Conservation (phyloP, 2,329 filamentous ascomycete genomes). For the Colletotrichum cereale region DNA sequence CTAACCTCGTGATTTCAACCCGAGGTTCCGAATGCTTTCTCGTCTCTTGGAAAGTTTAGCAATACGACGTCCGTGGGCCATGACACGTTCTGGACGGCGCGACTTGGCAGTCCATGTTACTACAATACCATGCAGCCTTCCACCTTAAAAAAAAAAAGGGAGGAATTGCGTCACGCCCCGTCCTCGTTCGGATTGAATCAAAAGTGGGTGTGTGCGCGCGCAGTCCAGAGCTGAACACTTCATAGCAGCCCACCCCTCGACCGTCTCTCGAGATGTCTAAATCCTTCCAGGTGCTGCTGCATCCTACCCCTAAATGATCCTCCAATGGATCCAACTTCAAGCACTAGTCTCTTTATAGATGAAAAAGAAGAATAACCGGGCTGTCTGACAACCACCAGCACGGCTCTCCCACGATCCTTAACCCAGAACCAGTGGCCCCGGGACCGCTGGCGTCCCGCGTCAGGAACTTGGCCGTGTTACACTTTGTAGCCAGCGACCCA, state of each 20-base stretch:
- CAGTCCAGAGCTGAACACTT: neutral
- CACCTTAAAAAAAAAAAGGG: neutral
- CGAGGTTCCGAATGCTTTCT: neutral
- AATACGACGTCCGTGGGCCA: conserved; percentile 15
- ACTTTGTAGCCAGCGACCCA: neutral
- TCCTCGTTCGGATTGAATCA: neutral
- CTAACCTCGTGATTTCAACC: neutral
- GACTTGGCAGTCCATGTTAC: conserved; percentile 28
- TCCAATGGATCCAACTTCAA: neutral
- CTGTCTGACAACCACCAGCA: conserved; percentile 2
- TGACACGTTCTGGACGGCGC: conserved; percentile 12
- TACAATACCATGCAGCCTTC: neutral
- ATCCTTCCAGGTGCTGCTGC: neutral
- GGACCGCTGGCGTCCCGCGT: neutral
- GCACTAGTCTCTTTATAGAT: neutral
- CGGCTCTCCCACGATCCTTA: neutral
- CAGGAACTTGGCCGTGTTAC: neutral
- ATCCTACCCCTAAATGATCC: neutral
- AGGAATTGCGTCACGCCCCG: neutral
- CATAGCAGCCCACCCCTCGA: neutral
- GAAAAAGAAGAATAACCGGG: no score
- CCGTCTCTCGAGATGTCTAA: conserved; percentile 3
- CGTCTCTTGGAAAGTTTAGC: neutral
- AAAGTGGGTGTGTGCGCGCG: neutral
- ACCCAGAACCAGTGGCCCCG: neutral